These are phyloP conservation scores for Sporothrix schenckii DNA, from an alignment of 2,329 filamentous ascomycete genomes.

Conservation along the genomic window DNA sequence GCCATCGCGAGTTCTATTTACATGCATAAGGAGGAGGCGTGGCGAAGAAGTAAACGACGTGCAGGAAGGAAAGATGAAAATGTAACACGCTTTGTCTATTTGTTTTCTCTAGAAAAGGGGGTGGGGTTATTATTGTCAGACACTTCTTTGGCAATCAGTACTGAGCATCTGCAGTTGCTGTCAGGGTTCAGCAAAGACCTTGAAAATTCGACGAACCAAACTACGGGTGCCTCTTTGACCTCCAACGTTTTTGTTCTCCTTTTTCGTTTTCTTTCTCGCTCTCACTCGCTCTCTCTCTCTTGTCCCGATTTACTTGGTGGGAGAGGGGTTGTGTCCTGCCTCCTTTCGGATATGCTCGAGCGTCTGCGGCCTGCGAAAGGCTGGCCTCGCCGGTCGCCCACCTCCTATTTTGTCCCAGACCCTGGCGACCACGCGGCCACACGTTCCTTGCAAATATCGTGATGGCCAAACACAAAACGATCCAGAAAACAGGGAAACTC, in stretches of 20 bases:
- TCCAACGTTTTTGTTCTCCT: background rate
- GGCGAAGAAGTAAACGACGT: background rate
- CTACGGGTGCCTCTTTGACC: constrained; percentile 26
- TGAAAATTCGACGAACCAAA: constrained; percentile 1
- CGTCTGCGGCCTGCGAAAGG: constrained; percentile 12
- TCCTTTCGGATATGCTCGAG: background rate
- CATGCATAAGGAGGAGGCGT: background rate
- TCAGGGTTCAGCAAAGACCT: background rate
- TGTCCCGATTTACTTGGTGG: no score
- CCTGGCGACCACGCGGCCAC: constrained; percentile 30
- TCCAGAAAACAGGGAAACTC: no score
- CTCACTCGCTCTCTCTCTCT: background rate
- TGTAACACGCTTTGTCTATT: constrained; percentile 14
- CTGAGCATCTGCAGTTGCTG: background rate
- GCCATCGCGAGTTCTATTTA: constrained; percentile 16
- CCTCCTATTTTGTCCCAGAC: background rate
- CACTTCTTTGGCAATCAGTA: background rate
- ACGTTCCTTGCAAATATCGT: background rate
- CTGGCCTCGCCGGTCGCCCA: constrained; percentile 10
- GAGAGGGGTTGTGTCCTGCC: background rate
- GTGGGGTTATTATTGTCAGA: background rate
- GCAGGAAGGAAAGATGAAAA: background rate
- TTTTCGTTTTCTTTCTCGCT: background rate
- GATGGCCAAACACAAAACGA: background rate
- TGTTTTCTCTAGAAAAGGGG: background rate